Conservation (phyloP, 2,329 filamentous ascomycete species). For the Aspergillus aculeatus region DNA sequence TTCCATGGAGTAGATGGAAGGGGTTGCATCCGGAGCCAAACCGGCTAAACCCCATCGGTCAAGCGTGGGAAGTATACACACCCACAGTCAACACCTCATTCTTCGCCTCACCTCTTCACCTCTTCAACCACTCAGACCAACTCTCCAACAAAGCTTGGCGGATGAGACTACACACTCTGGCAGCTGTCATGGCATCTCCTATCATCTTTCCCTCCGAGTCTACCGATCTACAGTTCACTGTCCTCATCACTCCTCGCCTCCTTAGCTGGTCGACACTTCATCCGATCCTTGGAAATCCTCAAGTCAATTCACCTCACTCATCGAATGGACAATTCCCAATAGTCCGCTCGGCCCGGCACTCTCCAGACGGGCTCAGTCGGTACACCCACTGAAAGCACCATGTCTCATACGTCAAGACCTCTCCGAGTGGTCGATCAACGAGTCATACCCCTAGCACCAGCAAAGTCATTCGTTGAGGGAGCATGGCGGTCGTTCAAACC, state of each 20-base stretch:
- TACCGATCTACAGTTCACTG: too few species aligned
- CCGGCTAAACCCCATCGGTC: background rate
- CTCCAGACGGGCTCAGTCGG: background rate
- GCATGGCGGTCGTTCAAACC: background rate
- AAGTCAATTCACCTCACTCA: background rate
- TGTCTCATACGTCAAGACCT: conserved; percentile 26
- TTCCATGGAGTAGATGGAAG: too few species aligned
- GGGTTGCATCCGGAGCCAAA: background rate
- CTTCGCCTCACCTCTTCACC: background rate
- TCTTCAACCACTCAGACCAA: background rate
- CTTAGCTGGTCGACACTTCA: background rate
- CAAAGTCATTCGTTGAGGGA: background rate
- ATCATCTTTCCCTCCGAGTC: too few species aligned
- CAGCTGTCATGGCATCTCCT: background rate
- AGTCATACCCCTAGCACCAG: conserved; percentile 2
- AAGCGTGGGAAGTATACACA: too few species aligned
- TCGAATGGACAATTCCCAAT: background rate
- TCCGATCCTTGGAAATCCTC: background rate
- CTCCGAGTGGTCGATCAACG: conserved; percentile 13
- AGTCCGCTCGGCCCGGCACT: conserved; percentile 5
- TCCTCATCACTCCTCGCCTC: too few species aligned
- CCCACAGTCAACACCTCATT: too few species aligned
- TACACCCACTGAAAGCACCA: conserved; percentile 12
- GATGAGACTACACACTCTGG: background rate
- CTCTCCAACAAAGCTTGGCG: background rate